A percentile compares a stretch with the other conserved stretches of the same genome.
Conservation (phyloP, 805 yeast genomes). For the Starmerella stigmatis region DNA sequence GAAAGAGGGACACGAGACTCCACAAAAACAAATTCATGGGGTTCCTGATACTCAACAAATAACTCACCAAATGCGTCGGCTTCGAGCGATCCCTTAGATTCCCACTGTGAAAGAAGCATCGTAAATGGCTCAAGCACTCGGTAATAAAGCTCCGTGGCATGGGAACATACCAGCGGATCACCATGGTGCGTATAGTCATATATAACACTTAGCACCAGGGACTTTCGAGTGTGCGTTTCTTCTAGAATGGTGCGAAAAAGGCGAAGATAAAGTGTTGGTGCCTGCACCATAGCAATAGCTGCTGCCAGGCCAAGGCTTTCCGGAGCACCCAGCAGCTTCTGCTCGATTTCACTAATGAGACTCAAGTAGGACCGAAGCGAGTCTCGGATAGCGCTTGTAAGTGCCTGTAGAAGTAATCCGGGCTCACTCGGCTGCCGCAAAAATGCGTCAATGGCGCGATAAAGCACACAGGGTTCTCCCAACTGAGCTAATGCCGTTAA, state of each 20-base stretch:
- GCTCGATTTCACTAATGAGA: constrained; percentile 38
- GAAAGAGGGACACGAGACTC: constrained; percentile 33
- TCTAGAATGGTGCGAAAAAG: constrained; percentile 40
- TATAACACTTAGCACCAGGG: constrained; percentile 44
- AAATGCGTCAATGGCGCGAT: constrained; percentile 36
- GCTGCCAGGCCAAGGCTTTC: background rate
- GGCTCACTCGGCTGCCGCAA: constrained; percentile 29
- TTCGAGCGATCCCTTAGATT: constrained; percentile 51
- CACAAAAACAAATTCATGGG: constrained; percentile 24
- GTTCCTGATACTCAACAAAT: constrained; percentile 36
- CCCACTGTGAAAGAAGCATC: constrained; percentile 54
- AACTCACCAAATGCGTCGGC: constrained; percentile 47
- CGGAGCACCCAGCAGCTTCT: constrained; percentile 15
- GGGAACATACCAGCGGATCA: constrained; percentile 40
- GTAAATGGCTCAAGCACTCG: constrained; percentile 49
- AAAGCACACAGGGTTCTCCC: constrained; percentile 65
- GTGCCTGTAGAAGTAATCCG: constrained; percentile 51
- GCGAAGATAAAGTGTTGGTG: constrained; percentile 48
- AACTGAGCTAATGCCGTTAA: constrained; percentile 46
- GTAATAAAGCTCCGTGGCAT: constrained; percentile 38
- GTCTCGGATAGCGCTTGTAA: constrained; percentile 39
- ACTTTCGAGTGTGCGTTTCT: constrained; percentile 26
- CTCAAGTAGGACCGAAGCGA: constrained; percentile 37
- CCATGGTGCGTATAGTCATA: constrained; percentile 50
- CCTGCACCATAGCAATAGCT: constrained; percentile 30